phyloP scores from a whole-genome alignment of 768 basidiomycete genomes.

The Boletus coccyginus region DNA sequence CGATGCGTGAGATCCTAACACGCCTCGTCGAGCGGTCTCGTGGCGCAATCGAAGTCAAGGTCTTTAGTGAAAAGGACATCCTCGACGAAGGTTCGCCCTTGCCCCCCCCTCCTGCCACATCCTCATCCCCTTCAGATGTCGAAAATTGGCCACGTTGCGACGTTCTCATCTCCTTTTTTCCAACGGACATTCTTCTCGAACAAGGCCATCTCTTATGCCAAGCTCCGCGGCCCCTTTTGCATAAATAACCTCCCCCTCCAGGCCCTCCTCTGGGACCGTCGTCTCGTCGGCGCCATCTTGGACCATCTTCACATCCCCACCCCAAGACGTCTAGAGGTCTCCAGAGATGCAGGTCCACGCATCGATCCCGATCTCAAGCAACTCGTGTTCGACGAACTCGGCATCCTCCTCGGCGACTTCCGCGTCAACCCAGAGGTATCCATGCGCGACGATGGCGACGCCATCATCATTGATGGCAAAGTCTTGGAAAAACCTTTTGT shows the following conservation, averaged over 20 bases:
- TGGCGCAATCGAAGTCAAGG: slow-evolving; percentile 86
- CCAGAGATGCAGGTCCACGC: slow-evolving; percentile 90
- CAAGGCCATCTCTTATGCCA: slow-evolving; percentile 93
- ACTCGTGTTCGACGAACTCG: slow-evolving; percentile 70
- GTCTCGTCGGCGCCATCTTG: slow-evolving; percentile 85
- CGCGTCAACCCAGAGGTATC: slow-evolving; percentile 76
- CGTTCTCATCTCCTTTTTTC: slow-evolving; percentile 97
- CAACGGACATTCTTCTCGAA: slow-evolving; percentile 96
- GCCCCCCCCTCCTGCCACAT: not conserved
- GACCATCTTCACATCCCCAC: slow-evolving; percentile 94
- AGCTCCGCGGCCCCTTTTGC: slow-evolving; percentile 87
- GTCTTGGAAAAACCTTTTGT: slow-evolving; percentile 96
- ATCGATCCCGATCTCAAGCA: slow-evolving; percentile 73
- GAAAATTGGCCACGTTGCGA: slow-evolving; percentile 98
- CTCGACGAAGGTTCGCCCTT: slow-evolving; percentile 79
- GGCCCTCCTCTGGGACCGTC: slow-evolving; percentile 96
- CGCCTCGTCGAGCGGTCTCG: slow-evolving; percentile 79
- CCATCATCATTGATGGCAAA: slow-evolving; percentile 89
- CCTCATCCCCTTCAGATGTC: slow-evolving; percentile 60
- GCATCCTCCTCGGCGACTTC: slow-evolving; percentile 72
- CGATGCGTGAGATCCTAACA: slow-evolving; percentile 95
- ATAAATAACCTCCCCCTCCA: slow-evolving; percentile 95
- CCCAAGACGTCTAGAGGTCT: slow-evolving; percentile 84
- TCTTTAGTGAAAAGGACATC: slow-evolving; percentile 99
- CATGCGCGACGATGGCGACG: slow-evolving; percentile 85